phyloP scores from a whole-genome alignment of 2,329 filamentous ascomycete genomes.

The Diplodia mutila region DNA sequence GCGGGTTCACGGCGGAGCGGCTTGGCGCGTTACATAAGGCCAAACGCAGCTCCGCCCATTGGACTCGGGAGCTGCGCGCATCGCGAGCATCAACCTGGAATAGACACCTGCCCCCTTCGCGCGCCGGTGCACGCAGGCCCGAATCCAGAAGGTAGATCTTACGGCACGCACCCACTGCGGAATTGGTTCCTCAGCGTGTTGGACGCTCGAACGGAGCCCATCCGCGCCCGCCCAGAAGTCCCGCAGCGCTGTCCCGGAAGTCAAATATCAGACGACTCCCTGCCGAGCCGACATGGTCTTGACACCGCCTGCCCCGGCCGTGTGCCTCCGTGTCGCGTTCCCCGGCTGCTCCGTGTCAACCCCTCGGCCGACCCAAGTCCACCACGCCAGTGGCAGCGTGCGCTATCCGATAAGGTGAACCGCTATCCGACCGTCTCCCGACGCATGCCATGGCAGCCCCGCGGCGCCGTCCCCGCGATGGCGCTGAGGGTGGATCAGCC shows the following conservation, averaged over 20 bases:
- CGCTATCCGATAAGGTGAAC: constrained; percentile 16
- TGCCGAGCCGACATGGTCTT: background rate
- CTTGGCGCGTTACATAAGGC: constrained; percentile 25
- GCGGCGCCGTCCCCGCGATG: constrained; percentile 21
- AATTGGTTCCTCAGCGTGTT: background rate
- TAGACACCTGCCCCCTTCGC: background rate
- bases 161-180: constrained; percentile 18
- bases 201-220: background rate
- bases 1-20: background rate
- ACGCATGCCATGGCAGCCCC: constrained; percentile 11
- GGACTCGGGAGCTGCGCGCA: background rate
- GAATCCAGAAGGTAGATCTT: constrained; percentile 13
- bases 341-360: constrained; percentile 7
- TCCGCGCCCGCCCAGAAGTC: background rate
- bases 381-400: constrained; percentile 3
- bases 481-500: constrained; percentile 7
- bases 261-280: constrained; percentile 19
- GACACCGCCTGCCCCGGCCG: constrained; percentile 1
- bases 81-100: background rate
- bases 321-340: constrained; percentile 5
- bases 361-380: constrained; percentile 10
- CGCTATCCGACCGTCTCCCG: constrained; percentile 23
- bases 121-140: background rate
- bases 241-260: background rate
- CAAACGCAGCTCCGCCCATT: background rate